Base-by-base conservation (phyloP, 2,329 filamentous ascomycete genomes). In the Microthyrium microscopicum region DNA sequence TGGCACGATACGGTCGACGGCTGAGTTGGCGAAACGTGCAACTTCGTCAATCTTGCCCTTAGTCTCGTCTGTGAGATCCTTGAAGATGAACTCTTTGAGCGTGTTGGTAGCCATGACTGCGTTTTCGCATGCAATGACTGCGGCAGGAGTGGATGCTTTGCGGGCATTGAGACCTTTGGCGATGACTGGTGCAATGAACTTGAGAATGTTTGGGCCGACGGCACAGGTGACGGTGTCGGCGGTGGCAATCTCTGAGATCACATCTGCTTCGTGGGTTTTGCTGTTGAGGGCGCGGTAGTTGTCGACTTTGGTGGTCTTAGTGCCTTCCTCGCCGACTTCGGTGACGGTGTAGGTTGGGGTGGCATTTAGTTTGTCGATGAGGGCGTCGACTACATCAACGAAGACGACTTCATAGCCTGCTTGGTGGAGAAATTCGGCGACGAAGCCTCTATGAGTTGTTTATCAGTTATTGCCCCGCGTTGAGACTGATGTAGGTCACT, bases 251-350 rank as follows among this genome's bases (percentile, higher is more conserved):
- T 89, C 82, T 29, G 87, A 59, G 44, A 95, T 60, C 35, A 93
- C 73, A 35, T 87, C 75, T 34, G 67, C 66, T 61, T 91, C 78
- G 52, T 93, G 66, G 42, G 77, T 73, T 61, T 80, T 84, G 46
- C 83, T 91, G 73, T 95, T 94, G 69, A 95, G 79, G 57, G 89
- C 89, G 34, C 83, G 81, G 68, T 93, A 95, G 64, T 94, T 89
- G 57, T 80, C 79, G 60, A 98, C 92, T 47, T 64, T 77, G 58
- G 80, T 84, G 48, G 73, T 73, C 36, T 68, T 70, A 48, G 84
- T 84, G 46, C 81, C 84, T 39, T 91, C 78, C 31, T 73, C 68
- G 43, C 84, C 84, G 46, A 94, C 83, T 61, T 94, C 85, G 39
- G 87, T 91, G 53, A 98, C 87, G 42, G 77, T 75, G 69, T 95